Evolutionary conservation across 2,329 filamentous ascomycete genomes (phyloP).

Genomic region (Ustulina deusta): DNA sequence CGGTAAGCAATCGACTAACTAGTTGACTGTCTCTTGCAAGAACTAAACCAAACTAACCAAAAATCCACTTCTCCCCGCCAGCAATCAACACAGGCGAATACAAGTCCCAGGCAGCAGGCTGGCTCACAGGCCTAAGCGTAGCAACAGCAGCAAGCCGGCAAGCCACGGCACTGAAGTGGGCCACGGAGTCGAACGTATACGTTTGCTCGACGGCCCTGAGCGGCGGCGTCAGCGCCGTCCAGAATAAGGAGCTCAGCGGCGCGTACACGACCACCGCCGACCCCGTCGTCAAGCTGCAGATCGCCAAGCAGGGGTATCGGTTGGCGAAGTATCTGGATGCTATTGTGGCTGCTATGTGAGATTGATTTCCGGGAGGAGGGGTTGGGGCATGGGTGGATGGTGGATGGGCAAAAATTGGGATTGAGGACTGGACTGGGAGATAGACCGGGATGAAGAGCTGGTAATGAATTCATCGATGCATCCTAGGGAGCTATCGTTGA

Average conservation of each 20-base stretch:
- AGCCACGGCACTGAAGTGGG: slow-evolving; percentile 55
- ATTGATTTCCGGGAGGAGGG: not conserved
- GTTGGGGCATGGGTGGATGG: not conserved
- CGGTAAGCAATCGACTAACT: slow-evolving; percentile 38
- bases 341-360: slow-evolving; percentile 46
- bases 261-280: slow-evolving; percentile 55
- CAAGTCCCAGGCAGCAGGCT: slow-evolving; percentile 51
- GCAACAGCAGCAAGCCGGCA: slow-evolving; percentile 45
- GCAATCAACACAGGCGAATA: slow-evolving; percentile 56
- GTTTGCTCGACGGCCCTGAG: slow-evolving; percentile 59
- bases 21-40: not conserved
- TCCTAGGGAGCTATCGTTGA: not conserved
- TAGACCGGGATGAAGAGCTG: not conserved
- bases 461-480: not conserved
- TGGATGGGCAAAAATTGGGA: not conserved
- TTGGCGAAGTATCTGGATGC: slow-evolving; percentile 53
- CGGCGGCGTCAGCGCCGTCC: slow-evolving; percentile 54
- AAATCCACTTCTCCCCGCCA: not conserved
- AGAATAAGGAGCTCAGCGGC: slow-evolving; percentile 56
- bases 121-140: slow-evolving; percentile 54
- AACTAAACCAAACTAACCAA: slow-evolving; percentile 3
- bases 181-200: slow-evolving; percentile 56
- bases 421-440: not conserved
- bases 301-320: slow-evolving; percentile 59
- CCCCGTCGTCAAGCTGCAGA: slow-evolving; percentile 57